Percentiles rank a stretch among this genome's conserved stretches.
phyloP scores from a whole-genome alignment of 805 yeast genomes.

The Hanseniaspora osmophila region DNA sequence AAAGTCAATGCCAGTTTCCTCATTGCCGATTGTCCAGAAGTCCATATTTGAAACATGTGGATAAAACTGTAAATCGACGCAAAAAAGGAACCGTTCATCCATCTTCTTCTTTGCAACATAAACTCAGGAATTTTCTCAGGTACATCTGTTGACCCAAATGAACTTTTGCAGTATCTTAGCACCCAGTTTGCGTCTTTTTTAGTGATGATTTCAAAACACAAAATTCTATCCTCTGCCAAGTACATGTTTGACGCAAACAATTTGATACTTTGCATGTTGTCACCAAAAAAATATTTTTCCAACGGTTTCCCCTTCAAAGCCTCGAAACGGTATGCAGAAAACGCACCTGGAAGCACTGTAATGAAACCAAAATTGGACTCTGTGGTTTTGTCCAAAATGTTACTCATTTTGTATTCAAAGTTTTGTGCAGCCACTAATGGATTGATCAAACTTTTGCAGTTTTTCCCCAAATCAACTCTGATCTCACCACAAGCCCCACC shows the following conservation, averaged over 20 bases:
- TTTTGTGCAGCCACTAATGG: constrained; percentile 94
- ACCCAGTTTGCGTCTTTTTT: constrained; percentile 62
- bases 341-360: constrained; percentile 91
- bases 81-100: constrained; percentile 94
- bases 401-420: constrained; percentile 91
- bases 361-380: constrained; percentile 92
- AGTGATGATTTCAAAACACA: constrained; percentile 92
- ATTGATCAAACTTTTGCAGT: constrained; percentile 42
- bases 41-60: constrained; percentile 66
- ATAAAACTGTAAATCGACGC: constrained; percentile 80
- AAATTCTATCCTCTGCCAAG: constrained; percentile 88
- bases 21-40: constrained; percentile 52
- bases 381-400: constrained; percentile 88
- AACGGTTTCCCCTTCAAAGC: constrained; percentile 79
- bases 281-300: constrained; percentile 85
- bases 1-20: constrained; percentile 62
- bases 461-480: constrained; percentile 64
- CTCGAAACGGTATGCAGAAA: constrained; percentile 79
- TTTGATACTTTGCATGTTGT: constrained; percentile 58
- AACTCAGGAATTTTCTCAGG: constrained; percentile 80
- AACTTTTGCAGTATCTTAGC: constrained; percentile 71
- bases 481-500: constrained; percentile 99
- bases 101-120: constrained; percentile 82
- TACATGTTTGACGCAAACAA: constrained; percentile 93
- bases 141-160: constrained; percentile 90